Percentiles rank a stretch among this genome's conserved stretches.
phyloP scores from a whole-genome alignment of 805 yeast species.

The Saccharomyces eubayanus region DNA sequence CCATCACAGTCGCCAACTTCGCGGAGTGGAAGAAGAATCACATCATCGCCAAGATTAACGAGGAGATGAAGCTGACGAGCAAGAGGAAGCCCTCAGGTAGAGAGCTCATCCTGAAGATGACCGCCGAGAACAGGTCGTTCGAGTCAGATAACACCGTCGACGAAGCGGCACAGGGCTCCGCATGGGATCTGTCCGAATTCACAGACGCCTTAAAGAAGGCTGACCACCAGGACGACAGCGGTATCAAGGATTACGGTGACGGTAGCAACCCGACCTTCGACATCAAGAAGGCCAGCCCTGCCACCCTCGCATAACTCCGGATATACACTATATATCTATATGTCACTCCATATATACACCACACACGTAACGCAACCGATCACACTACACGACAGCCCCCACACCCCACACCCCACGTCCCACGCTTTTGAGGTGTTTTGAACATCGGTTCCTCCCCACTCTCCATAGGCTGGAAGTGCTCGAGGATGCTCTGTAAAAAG shows the following conservation, averaged over 20 bases:
- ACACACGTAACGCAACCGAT: not conserved
- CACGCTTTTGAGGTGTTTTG: not conserved
- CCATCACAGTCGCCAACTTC: slow-evolving; percentile 77
- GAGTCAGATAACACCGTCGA: slow-evolving; percentile 34
- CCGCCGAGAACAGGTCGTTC: slow-evolving; percentile 45
- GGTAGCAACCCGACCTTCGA: slow-evolving; percentile 40
- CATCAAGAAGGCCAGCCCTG: slow-evolving; percentile 1
- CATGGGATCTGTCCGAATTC: slow-evolving; percentile 39
- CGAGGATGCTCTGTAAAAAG: not conserved
- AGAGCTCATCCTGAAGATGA: slow-evolving; percentile 57
- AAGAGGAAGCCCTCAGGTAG: slow-evolving; percentile 55
- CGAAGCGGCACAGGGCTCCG: slow-evolving; percentile 29
- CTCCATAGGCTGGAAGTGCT: not conserved
- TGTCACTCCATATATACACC: not conserved
- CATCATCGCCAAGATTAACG: slow-evolving; percentile 44
- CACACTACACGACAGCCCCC: not conserved
- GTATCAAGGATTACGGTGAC: slow-evolving; percentile 67
- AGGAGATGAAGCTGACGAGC: slow-evolving; percentile 32
- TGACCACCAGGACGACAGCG: slow-evolving; percentile 31
- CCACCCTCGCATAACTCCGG: not conserved
- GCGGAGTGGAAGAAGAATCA: slow-evolving; percentile 75
- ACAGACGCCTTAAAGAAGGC: slow-evolving; percentile 32
- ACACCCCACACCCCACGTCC: not conserved
- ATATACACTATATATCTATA: not conserved
- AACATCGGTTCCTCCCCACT: not conserved